These are phyloP conservation scores for Haplosporangium gracile DNA, from an alignment of 192 early-diverging fungal species.

Conservation along the genomic window DNA sequence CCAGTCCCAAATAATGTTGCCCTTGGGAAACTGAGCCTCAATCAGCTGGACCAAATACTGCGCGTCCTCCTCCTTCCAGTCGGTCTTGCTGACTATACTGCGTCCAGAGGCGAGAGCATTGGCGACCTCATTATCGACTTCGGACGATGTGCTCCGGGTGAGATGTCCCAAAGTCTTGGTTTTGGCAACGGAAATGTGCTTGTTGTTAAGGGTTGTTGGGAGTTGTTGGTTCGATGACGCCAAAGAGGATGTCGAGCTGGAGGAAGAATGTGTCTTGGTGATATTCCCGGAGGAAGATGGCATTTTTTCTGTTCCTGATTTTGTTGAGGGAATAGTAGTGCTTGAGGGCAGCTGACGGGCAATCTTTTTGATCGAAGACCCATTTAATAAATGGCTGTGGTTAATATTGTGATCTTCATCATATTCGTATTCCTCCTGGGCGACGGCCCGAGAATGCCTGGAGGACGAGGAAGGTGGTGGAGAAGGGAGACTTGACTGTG, in stretches of 20 bases:
- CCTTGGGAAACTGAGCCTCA: constrained; percentile 51
- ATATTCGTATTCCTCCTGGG: constrained; percentile 4
- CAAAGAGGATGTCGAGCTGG: constrained; percentile 40
- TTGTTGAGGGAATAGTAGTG: neutral
- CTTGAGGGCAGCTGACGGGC: constrained; percentile 21
- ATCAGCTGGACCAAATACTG: constrained; percentile 46
- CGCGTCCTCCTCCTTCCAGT: constrained; percentile 56
- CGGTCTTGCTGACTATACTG: constrained; percentile 51
- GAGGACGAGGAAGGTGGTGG: constrained; percentile 49
- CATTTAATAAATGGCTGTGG: neutral
- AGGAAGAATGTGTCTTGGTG: constrained; percentile 32
- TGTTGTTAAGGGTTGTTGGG: constrained; percentile 25
- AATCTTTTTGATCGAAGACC: constrained; percentile 20
- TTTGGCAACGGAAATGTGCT: constrained; percentile 35
- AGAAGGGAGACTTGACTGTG: constrained; percentile 35
- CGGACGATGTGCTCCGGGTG: constrained; percentile 46
- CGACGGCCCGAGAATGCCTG: constrained; percentile 2
- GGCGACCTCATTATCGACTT: constrained; percentile 51
- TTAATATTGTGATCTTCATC: constrained; percentile 3
- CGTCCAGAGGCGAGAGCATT: constrained; percentile 49
- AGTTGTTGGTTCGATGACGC: neutral
- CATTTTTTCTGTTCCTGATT: neutral
- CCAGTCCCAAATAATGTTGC: constrained; percentile 59
- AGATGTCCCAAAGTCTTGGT: constrained; percentile 49
- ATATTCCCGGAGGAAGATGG: neutral